Evolutionary conservation across 2,329 filamentous ascomycete genomes (phyloP).

Genomic region (Epichloe baconii): DNA sequence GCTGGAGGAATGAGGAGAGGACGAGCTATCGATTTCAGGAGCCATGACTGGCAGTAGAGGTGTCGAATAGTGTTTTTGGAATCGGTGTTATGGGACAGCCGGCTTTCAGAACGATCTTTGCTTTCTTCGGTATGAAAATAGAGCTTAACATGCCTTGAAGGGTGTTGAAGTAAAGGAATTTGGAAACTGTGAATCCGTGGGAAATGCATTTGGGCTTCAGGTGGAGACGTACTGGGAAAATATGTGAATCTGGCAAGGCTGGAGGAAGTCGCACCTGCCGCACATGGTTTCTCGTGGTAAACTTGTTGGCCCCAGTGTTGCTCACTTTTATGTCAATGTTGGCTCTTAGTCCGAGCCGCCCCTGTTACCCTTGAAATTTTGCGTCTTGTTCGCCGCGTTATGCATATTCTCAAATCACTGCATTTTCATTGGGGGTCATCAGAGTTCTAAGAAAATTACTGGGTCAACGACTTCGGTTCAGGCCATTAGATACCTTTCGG

Average conservation of each 20-base stretch:
- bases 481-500: too few relatives aligned
- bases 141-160: neutral
- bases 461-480: too few relatives aligned
- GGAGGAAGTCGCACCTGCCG: conserved; percentile 5
- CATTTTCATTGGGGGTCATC: neutral
- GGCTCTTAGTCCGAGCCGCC: neutral
- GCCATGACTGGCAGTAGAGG: conserved; percentile 1
- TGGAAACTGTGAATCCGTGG: neutral
- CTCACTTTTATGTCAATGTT: neutral
- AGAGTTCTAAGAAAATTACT: too few relatives aligned
- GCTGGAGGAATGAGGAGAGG: conserved; percentile 38
- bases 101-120: neutral
- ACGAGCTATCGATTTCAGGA: conserved; percentile 25
- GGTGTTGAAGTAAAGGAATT: neutral
- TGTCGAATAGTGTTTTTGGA: neutral
- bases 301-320: neutral
- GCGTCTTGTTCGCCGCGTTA: neutral
- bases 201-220: neutral
- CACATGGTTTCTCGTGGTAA: neutral
- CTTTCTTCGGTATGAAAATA: neutral
- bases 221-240: conserved; percentile 1
- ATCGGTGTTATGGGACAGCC: neutral
- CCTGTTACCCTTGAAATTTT: neutral
- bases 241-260: conserved; percentile 4
- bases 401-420: neutral